A percentile compares a stretch with the other conserved stretches of the same genome.
These are phyloP conservation scores for Crithidia acanthocephali DNA, from an alignment of 208 protist species.

Conservation along the genomic window DNA sequence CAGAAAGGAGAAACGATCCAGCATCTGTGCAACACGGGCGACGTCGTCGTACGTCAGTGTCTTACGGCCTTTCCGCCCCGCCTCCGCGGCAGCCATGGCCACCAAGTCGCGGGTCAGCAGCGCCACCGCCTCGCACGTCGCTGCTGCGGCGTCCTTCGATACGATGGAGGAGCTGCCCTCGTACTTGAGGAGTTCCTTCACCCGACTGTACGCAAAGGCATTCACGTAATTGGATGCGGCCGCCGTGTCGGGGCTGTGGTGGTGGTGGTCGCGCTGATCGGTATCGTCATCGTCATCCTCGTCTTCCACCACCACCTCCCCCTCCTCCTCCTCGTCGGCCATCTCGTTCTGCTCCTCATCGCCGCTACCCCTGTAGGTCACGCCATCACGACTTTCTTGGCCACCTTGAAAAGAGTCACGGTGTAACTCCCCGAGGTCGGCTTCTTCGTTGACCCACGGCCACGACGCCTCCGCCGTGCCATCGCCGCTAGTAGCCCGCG, in stretches of 20 bases:
- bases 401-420: not conserved
- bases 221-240: conserved; percentile 5
- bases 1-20: conserved; percentile 78
- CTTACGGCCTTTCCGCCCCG: conserved; percentile 51
- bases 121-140: conserved; percentile 63
- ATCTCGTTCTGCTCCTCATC: not conserved
- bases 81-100: conserved; percentile 48
- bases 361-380: not conserved
- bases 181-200: conserved; percentile 74
- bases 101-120: conserved; percentile 70
- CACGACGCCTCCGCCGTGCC: not conserved
- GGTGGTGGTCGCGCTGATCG: conserved; percentile 12
- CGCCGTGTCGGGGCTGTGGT: too few relatives aligned
- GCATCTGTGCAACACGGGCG: conserved; percentile 52
- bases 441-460: not conserved
- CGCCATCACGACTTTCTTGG: conserved; percentile 11
- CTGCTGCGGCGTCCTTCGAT: conserved; percentile 47
- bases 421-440: not conserved
- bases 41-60: conserved; percentile 80
- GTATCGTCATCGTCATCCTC: conserved; percentile 23
- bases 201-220: conserved; percentile 60
- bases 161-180: conserved; percentile 61
- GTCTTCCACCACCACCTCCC: conserved; percentile 1
- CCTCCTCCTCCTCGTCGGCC: not conserved
- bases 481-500: conserved; percentile 3